Percentiles rank a stretch among this genome's conserved stretches.
Conservation (phyloP, 441 rosid genomes). For the Geranium incanum region DNA sequence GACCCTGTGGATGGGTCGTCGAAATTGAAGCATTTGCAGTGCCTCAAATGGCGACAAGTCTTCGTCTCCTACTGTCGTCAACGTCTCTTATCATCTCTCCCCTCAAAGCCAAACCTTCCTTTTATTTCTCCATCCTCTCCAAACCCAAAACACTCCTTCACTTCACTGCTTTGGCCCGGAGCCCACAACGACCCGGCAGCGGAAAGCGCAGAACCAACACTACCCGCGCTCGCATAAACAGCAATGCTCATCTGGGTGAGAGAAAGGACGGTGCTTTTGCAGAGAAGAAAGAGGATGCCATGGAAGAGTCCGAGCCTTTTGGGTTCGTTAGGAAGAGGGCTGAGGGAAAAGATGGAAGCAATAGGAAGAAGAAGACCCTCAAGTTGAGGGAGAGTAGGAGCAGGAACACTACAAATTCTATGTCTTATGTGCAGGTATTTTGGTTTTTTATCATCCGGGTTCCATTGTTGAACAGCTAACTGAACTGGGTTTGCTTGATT, state of each 20-base stretch:
- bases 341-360: conserved; percentile 53
- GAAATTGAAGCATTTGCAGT: neutral
- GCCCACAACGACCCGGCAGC: conserved; percentile 34
- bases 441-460: neutral
- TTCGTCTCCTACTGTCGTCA: neutral
- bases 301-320: conserved; percentile 43
- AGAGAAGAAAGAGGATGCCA: conserved; percentile 26
- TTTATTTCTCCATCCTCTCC: conserved; percentile 23
- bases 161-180: conserved; percentile 33
- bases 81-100: conserved; percentile 38
- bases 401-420: conserved; percentile 76
- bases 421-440: conserved; percentile 71
- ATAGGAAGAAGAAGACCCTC: conserved; percentile 47
- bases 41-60: neutral
- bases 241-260: conserved; percentile 10
- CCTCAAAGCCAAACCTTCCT: conserved; percentile 25
- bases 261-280: conserved; percentile 36
- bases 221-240: conserved; percentile 28
- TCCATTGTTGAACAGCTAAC: neutral
- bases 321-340: conserved; percentile 81
- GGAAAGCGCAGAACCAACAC: conserved; percentile 15
- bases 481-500: conserved; percentile 13
- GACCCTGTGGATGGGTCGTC: neutral
- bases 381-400: conserved; percentile 50
- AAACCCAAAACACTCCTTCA: conserved; percentile 32